Conservation (phyloP, 805 yeast species). For the Yarrowia alimentaria region DNA sequence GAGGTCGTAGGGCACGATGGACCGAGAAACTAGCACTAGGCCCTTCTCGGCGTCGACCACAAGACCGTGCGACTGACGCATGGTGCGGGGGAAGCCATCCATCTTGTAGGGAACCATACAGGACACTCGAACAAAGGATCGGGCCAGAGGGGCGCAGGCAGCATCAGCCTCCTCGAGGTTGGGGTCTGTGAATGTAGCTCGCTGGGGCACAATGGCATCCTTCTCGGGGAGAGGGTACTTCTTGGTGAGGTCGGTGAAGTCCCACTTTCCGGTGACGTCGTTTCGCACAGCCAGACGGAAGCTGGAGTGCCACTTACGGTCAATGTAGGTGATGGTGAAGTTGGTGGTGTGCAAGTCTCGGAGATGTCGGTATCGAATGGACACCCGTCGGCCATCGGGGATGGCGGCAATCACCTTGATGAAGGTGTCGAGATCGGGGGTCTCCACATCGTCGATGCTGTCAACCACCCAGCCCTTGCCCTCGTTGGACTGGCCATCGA, state of each 20-base stretch:
- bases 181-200: conserved; percentile 46
- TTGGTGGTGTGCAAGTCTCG: conserved; percentile 75
- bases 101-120: conserved; percentile 64
- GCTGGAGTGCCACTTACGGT: conserved; percentile 79
- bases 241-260: conserved; percentile 47
- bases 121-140: conserved; percentile 71
- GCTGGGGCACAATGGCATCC: conserved; percentile 50
- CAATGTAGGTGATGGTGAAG: conserved; percentile 65
- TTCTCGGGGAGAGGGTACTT: conserved; percentile 55
- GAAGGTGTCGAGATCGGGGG: conserved; percentile 72
- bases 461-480: conserved; percentile 79
- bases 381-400: conserved; percentile 72
- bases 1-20: conserved; percentile 77
- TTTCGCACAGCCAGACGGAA: conserved; percentile 65
- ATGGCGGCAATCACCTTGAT: conserved; percentile 72
- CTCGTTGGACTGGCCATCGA: conserved; percentile 42
- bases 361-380: conserved; percentile 70
- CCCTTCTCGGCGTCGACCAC: conserved; percentile 80
- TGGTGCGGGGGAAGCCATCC: conserved; percentile 68
- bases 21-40: conserved; percentile 72
- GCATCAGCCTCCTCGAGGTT: conserved; percentile 43
- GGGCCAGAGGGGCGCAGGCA: conserved; percentile 55
- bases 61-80: conserved; percentile 68
- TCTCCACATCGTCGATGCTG: conserved; percentile 68
- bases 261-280: conserved; percentile 59